phyloP scores from a whole-genome alignment of 805 yeast species.

The Hanseniaspora occidentalis region DNA sequence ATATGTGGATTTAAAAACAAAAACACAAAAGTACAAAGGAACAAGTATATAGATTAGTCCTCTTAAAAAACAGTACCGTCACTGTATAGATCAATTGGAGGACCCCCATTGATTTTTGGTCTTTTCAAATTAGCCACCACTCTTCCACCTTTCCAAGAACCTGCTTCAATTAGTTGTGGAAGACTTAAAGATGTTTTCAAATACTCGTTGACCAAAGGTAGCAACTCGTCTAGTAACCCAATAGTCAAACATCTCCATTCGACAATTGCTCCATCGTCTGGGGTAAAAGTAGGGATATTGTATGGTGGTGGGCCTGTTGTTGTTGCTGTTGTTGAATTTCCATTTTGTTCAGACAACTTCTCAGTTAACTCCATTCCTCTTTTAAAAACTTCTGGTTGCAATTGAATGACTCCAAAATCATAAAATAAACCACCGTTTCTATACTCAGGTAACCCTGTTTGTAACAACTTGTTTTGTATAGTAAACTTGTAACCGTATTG shows the following conservation, averaged over 20 bases:
- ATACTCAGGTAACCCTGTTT: slow-evolving; percentile 50
- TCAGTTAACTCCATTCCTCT: slow-evolving; percentile 29
- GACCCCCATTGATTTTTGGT: slow-evolving; percentile 42
- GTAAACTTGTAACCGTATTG: slow-evolving; percentile 30
- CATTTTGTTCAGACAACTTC: slow-evolving; percentile 16
- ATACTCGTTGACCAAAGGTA: slow-evolving; percentile 38
- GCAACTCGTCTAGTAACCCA: slow-evolving; percentile 39
- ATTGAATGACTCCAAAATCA: slow-evolving; percentile 37
- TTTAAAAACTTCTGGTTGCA: slow-evolving; percentile 30
- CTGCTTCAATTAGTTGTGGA: slow-evolving; percentile 56
- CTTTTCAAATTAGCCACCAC: slow-evolving; percentile 41
- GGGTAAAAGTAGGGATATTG: slow-evolving; percentile 36
- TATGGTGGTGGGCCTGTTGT: not conserved
- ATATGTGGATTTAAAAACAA: not conserved
- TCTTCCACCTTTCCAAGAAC: slow-evolving; percentile 57
- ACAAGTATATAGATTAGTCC: not conserved
- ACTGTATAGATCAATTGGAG: slow-evolving; percentile 49
- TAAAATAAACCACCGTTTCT: slow-evolving; percentile 54
- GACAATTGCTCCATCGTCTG: slow-evolving; percentile 47
- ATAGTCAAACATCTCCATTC: slow-evolving; percentile 59
- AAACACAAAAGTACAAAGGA: not conserved
- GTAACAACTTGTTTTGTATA: slow-evolving; percentile 27
- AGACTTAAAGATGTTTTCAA: slow-evolving; percentile 30
- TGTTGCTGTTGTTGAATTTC: slow-evolving; percentile 10
- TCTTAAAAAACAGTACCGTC: slow-evolving; percentile 53